A percentile compares a stretch with the other conserved stretches of the same genome.
Conservation (phyloP, 2,329 filamentous ascomycete genomes). For the Capronia coronata region DNA sequence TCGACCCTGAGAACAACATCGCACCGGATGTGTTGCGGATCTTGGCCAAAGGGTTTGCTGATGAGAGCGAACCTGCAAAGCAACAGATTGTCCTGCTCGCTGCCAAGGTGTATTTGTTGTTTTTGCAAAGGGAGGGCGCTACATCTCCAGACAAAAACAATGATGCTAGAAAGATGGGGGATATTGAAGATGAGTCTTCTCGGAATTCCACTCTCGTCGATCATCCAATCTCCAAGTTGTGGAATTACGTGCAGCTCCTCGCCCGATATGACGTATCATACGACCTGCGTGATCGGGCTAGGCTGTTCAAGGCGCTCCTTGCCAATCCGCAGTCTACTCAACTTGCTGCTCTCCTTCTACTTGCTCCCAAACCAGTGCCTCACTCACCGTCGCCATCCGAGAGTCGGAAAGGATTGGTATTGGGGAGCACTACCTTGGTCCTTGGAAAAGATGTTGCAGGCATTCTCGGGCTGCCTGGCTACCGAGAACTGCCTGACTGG, state of each 20-base stretch:
- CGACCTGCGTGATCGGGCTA: conserved; percentile 83
- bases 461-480: conserved; percentile 68
- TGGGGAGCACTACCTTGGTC: conserved; percentile 81
- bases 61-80: conserved; percentile 79
- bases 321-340: conserved; percentile 67
- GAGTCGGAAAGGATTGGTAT: conserved; percentile 64
- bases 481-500: conserved; percentile 76
- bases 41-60: conserved; percentile 73
- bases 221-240: conserved; percentile 70
- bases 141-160: conserved; percentile 25
- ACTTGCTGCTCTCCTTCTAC: conserved; percentile 79
- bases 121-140: conserved; percentile 48
- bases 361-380: conserved; percentile 90
- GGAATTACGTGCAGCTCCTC: conserved; percentile 76
- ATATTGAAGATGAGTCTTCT: conserved; percentile 31
- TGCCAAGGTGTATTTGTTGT: conserved; percentile 93
- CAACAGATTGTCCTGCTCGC: conserved; percentile 86
- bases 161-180: conserved; percentile 19
- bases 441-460: conserved; percentile 65
- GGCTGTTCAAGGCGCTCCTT: conserved; percentile 80
- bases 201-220: conserved; percentile 32
- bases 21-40: conserved; percentile 88
- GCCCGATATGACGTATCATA: conserved; percentile 92
- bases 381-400: conserved; percentile 86
- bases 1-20: conserved; percentile 76